Percentiles rank a stretch among this genome's conserved stretches.
These are phyloP conservation scores for Neofusicoccum sp. DNA, from an alignment of 2,329 filamentous ascomycete species.

Conservation along the genomic window DNA sequence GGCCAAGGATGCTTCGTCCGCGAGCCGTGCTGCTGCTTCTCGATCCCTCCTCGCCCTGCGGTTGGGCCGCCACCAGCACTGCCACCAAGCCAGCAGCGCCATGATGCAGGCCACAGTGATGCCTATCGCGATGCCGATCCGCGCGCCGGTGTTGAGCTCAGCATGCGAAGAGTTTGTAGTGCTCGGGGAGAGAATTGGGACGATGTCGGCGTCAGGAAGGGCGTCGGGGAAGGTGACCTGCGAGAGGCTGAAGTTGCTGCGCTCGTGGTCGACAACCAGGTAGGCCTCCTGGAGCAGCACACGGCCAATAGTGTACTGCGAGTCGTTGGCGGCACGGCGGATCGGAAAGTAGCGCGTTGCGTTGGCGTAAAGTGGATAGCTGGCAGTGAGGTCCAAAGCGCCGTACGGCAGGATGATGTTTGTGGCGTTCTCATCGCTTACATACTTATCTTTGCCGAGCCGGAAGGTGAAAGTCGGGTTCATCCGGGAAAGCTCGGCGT, in stretches of 20 bases:
- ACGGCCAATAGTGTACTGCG: conserved; percentile 28
- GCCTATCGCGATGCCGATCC: too few species aligned
- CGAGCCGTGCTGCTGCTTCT: too few species aligned
- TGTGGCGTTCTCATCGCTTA: conserved; percentile 36
- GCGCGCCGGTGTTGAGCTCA: too few species aligned
- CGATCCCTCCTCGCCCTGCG: too few species aligned
- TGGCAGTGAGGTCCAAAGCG: background rate
- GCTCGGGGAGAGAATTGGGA: background rate
- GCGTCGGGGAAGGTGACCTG: background rate
- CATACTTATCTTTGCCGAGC: conserved; percentile 26
- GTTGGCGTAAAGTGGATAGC: background rate
- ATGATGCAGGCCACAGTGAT: too few species aligned
- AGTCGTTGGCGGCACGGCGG: conserved; percentile 36
- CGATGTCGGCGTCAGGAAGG: background rate
- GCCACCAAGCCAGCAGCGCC: too few species aligned
- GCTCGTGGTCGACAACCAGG: conserved; percentile 37
- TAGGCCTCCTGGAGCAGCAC: conserved; percentile 39
- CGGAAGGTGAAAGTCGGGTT: conserved; percentile 41
- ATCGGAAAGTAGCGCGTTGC: conserved; percentile 36
- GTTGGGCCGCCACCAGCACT: too few species aligned
- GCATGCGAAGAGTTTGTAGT: too few species aligned
- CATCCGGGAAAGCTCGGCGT: conserved; percentile 29
- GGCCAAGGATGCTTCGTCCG: too few species aligned
- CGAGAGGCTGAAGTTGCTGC: conserved; percentile 29
- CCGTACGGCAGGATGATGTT: background rate